Evolutionary conservation across 1,284 basidiomycete species (phyloP).

Genomic region (Sporisorium reilianum): DNA sequence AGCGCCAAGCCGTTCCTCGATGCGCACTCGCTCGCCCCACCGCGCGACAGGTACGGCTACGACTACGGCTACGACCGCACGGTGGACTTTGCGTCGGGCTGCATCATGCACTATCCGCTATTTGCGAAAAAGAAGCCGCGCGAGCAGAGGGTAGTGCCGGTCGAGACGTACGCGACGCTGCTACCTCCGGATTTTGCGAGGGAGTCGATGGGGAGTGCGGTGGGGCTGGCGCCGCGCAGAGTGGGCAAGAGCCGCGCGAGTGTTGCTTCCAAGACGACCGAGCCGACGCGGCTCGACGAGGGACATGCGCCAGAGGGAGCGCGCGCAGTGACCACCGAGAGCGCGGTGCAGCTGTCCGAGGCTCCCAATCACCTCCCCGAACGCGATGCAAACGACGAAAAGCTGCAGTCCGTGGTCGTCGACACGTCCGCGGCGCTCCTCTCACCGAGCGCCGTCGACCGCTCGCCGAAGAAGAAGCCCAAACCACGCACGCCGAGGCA

Average conservation of each 20-base stretch:
- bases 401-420: background rate
- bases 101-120: constrained; percentile 36
- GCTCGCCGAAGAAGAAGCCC: background rate
- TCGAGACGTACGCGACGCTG: constrained; percentile 9
- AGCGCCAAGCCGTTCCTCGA: too few relatives aligned
- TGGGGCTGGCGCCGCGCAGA: constrained; percentile 13
- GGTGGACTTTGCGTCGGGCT: constrained; percentile 25
- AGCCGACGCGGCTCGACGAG: background rate
- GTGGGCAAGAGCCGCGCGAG: constrained; percentile 7
- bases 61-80: constrained; percentile 9
- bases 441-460: background rate
- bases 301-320: background rate
- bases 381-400: background rate
- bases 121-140: constrained; percentile 13
- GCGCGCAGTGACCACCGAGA: background rate
- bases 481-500: background rate
- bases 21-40: too few relatives aligned
- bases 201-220: background rate
- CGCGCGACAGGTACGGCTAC: constrained; percentile 11
- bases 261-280: constrained; percentile 2
- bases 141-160: background rate
- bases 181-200: constrained; percentile 29
- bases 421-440: background rate
- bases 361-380: too few relatives aligned
- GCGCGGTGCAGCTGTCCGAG: background rate